phyloP scores from a whole-genome alignment of 1,284 basidiomycete genomes.

The Golubevia sp. region DNA sequence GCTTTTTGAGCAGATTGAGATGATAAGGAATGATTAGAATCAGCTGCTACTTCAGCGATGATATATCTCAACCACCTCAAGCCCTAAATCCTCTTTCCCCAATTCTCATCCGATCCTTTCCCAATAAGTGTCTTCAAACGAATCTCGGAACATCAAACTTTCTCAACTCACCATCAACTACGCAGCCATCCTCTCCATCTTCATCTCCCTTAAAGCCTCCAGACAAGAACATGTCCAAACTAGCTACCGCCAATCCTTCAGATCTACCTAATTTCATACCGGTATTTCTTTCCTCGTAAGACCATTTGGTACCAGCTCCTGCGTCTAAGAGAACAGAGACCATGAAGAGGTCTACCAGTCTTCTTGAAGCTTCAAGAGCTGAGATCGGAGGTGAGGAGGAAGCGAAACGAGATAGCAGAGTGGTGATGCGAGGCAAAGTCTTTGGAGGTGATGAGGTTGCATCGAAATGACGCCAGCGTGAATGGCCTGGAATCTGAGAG shows the following conservation, averaged over 20 bases:
- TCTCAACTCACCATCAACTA: conserved; percentile 66
- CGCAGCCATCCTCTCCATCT: not conserved
- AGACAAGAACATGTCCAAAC: conserved; percentile 81
- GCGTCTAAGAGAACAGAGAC: conserved; percentile 92
- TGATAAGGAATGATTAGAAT: too few relatives aligned
- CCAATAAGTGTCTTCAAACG: too few relatives aligned
- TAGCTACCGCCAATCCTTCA: conserved; percentile 90
- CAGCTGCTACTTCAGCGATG: too few relatives aligned
- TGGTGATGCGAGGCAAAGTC: conserved; percentile 29
- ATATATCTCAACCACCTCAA: too few relatives aligned
- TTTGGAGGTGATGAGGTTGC: conserved; percentile 9
- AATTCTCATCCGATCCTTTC: too few relatives aligned
- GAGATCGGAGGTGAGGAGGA: conserved; percentile 4
- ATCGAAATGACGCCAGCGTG: conserved; percentile 82
- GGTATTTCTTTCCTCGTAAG: conserved; percentile 71
- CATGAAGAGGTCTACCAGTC: conserved; percentile 86
- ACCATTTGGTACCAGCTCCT: conserved; percentile 84
- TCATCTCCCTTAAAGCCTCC: conserved; percentile 79
- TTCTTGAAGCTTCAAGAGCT: conserved; percentile 44
- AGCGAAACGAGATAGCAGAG: conserved; percentile 18
- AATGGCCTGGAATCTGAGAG: conserved; percentile 80
- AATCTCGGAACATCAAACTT: too few relatives aligned
- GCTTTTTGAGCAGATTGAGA: conserved; percentile 65
- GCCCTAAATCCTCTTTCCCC: too few relatives aligned
- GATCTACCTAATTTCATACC: conserved; percentile 73